Evolutionary conservation across 139 green algal genomes (phyloP), one percentile per base, ranked within the genome.

Genomic region (Chlamydomonas sphaeroides): DNA sequence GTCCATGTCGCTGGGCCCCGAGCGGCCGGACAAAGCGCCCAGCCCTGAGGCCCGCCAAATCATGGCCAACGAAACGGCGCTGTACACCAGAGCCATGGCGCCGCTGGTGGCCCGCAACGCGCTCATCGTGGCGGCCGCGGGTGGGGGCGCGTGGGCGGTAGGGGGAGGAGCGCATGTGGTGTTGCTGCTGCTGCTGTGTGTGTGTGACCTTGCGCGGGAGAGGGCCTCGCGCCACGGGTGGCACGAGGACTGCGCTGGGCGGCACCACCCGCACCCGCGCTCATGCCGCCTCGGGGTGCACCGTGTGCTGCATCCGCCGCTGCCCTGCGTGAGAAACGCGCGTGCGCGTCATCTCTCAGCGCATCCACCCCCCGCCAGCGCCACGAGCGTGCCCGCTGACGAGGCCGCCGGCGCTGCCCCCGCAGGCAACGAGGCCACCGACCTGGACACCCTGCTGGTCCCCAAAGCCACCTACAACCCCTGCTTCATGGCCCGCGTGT

Each of bases 41-140:
- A 53, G n/a, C n/a, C n/a, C n/a, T 53, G 14, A 53, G 10, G 14
- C 14, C 45, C 45, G 45, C 11, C 11, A 53, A 53, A 21, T 21
- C 45, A 53, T 14, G 11, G 45, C 45, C 45, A 14, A 14, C 45
- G 45, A 14, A 14, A 10, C 45, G 45, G 45, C 45, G 11, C 14
- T 10, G 11, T 53, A 14, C 45, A 14, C 14, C 45, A 53, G 26
- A 42, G 59, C 75, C 3, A 17, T 82, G 18, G n/a, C 65, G 6
- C 56, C 36, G 3, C 30, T 82, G n/a, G 33, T 23, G 20, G 4
- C 45, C 8, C 63, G 51, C 30, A 48, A 45, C 61, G 72, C 72
- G 61, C 59, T 82, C 20, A 25, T 82, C 5, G 61, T 82, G 42
- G 75, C 75, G 23, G 75, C 75, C 20, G 75, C 75, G 5, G 75